Base-by-base conservation (phyloP, 345 rosid genomes). In the Acer campestre region DNA sequence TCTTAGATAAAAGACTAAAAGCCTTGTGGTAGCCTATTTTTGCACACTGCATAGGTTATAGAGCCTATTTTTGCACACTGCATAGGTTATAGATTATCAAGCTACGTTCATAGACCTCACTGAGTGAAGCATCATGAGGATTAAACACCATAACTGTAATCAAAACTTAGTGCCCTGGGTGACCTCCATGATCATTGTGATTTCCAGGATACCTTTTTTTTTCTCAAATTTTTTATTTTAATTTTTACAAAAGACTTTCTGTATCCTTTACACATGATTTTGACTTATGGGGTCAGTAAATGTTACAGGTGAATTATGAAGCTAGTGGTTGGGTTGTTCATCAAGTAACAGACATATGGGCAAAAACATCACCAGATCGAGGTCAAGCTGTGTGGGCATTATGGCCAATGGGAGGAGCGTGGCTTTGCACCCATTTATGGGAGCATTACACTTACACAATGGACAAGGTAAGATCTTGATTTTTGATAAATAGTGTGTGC, bases 401-500 rank as follows among this genome's bases (percentile, higher is more conserved):
- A 27, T 96, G 99, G 99, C 99, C 97, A 18, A 96, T 96, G 98
- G 99, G 99, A 49, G 99, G 99, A 71, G 92, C 98, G 35, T 96
- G 99, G 98, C 89, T 92, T 71, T 96, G 94, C 79, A 92, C 97
- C 53, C 99, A 92, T 86, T 86, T 91, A 20, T 94, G 99, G 99
- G 99, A 96, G 84, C 95, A 96, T 78, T 96, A 92, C 79, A 73
- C 83, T 42, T 96, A 91, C 81, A 90, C 98, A 14, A 58, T 86
- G 90, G 98, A 96, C 87, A 88, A 86, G 81, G 99, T 96, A 83
- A 79, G 92, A 61, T 72, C 67, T 74, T 66, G n/a, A 38, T 35
- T 80, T 56, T 73, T 75, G 38, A 20, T 51, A 16, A 8, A 31
- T 31, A 65, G 23, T 65, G 22, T 49, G 0, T 1, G 0, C 31